Evolutionary conservation across 495 filamentous ascomycete genomes (phyloP).

Genomic region (Aspergillus bridgeri): DNA sequence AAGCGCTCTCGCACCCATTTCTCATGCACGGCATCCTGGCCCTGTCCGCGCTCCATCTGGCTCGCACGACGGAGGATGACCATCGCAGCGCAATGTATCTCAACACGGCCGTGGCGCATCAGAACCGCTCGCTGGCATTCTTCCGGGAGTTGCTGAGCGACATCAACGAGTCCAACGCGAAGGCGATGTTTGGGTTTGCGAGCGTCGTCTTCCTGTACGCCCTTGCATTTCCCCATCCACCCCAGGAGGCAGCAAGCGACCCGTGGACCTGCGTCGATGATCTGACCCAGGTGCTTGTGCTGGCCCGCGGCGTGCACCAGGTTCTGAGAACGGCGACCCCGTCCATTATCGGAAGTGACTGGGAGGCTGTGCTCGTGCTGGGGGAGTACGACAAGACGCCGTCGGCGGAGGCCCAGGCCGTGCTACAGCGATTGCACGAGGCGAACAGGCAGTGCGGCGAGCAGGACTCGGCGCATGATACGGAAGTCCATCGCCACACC

Average conservation of each 20-base stretch:
- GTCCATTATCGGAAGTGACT: slow-evolving; percentile 25
- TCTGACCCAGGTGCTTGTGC: slow-evolving; percentile 39
- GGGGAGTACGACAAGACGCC: slow-evolving; percentile 21
- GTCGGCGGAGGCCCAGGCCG: slow-evolving; percentile 18
- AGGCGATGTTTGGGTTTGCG: slow-evolving; percentile 51
- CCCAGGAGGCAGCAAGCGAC: slow-evolving; percentile 35
- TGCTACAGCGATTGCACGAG: slow-evolving; percentile 26
- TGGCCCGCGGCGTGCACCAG: slow-evolving; percentile 45
- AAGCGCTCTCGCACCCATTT: slow-evolving; percentile 45
- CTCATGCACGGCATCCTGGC: slow-evolving; percentile 53
- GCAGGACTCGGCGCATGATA: slow-evolving; percentile 30
- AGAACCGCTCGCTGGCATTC: slow-evolving; percentile 43
- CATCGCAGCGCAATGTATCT: slow-evolving; percentile 26
- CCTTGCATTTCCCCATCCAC: slow-evolving; percentile 44
- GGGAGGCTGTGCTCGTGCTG: slow-evolving; percentile 30
- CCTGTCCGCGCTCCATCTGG: slow-evolving; percentile 47
- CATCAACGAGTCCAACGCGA: slow-evolving; percentile 42
- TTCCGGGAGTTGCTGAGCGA: slow-evolving; percentile 42
- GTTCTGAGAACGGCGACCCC: slow-evolving; percentile 32
- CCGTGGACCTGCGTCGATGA: slow-evolving; percentile 38
- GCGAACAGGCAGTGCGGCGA: slow-evolving; percentile 27
- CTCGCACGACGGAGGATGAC: slow-evolving; percentile 27
- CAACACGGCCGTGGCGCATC: slow-evolving; percentile 43
- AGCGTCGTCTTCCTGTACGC: slow-evolving; percentile 48
- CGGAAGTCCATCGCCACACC: slow-evolving; percentile 28